Conservation (phyloP, 2,329 filamentous ascomycete species). For the Colletotrichum higginsianum region DNA sequence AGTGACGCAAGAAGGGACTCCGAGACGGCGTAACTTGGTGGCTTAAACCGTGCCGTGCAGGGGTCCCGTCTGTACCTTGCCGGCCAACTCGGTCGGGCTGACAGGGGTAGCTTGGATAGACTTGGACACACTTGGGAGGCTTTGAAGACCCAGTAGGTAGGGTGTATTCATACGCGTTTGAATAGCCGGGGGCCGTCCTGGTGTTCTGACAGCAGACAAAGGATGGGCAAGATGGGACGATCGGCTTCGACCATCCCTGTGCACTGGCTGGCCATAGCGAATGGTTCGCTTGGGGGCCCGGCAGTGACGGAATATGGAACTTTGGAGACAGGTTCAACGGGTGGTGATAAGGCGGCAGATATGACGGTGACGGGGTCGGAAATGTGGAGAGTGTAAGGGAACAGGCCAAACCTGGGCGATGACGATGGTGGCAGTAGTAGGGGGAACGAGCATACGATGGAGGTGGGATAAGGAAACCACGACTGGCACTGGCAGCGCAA, state of each 20-base stretch:
- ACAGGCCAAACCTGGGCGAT: constrained; percentile 28
- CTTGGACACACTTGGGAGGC: constrained; percentile 1
- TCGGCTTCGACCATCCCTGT: constrained; percentile 32
- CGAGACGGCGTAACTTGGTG: constrained; percentile 26
- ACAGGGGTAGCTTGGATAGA: constrained; percentile 34
- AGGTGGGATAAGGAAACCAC: constrained; percentile 24
- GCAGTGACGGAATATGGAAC: constrained; percentile 37
- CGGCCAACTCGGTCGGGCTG: constrained; percentile 20
- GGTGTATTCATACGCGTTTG: neutral
- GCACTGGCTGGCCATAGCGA: neutral
- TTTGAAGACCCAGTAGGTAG: constrained; percentile 12
- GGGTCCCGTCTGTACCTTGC: constrained; percentile 30
- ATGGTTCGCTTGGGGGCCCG: constrained; percentile 6
- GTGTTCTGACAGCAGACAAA: constrained; percentile 16
- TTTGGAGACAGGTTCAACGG: constrained; percentile 12
- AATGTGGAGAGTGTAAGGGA: constrained; percentile 24
- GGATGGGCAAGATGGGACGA: constrained; percentile 29
- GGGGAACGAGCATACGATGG: constrained; percentile 1
- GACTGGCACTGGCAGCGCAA: constrained; percentile 4
- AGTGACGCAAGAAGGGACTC: constrained; percentile 42
- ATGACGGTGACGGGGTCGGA: constrained; percentile 22
- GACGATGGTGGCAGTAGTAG: constrained; percentile 26
- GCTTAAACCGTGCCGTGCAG: constrained; percentile 35
- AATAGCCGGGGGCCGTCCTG: constrained; percentile 6
- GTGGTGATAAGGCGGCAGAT: constrained; percentile 33